Base-by-base conservation (phyloP, 176 grass and related monocot genomes). In the Tillandsia leiboldiana region DNA sequence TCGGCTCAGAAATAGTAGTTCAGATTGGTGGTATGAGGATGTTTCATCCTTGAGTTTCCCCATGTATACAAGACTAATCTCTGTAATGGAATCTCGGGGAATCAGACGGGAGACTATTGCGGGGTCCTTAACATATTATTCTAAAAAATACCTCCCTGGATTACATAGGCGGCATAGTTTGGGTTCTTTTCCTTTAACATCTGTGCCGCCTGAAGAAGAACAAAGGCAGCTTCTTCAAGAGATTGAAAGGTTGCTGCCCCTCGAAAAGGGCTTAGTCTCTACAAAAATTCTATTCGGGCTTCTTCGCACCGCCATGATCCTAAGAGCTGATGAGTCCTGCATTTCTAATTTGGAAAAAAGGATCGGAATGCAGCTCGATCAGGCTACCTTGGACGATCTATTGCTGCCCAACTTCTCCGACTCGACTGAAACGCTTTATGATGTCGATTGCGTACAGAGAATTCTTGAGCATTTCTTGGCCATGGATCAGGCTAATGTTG, bases 21-120 rank as follows among this genome's bases (percentile, higher is more conserved):
- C 82, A n/a, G 85, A 91, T 59, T 96, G 91, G 91, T 96, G 91
- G 91, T 96, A 88, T 28, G 91, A 88, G 20, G 91, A 96, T 72
- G 91, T 59, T 53, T 77, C 85, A 12, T 81, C 74, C 23, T 85
- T 96, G 79, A 88, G 84, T 69, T 91, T 96, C 18, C 72, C 80
- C 13, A 74, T 80, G 76, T 91, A 96, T 76, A 96, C 80, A 75
- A 90, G 79, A 33, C 80, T 96, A 57, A 83, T 96, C 51, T 80
- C 83, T n/a, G 81, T 78, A 11, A 91, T 96, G 87, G 88, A 91
- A 69, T 85, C 74, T 49, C 80, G 91, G 72, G 73, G 87, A 51
- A 79, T 96, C 10, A 66, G 71, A 10, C 84, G 71, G 61, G 91
- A 96, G 65, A 88, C 79, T 26, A 73, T 96, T 57, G 87, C 82